These are phyloP conservation scores for Calocybe cyanea DNA, from an alignment of 768 basidiomycete species.

Conservation along the genomic window DNA sequence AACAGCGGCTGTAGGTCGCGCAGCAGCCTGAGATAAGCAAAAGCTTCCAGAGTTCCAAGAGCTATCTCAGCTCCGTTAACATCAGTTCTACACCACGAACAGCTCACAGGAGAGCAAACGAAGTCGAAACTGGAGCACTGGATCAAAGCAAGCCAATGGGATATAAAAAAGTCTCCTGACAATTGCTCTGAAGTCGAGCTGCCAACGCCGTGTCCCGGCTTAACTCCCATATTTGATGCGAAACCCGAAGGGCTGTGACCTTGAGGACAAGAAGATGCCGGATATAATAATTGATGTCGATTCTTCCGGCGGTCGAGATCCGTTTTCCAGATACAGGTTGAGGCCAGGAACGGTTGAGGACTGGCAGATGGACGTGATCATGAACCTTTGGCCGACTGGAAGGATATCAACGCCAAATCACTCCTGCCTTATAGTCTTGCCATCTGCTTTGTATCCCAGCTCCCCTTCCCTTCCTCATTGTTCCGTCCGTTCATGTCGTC, in stretches of 20 bases:
- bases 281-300: conserved; percentile 21
- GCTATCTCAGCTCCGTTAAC: too few species aligned
- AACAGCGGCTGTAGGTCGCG: conserved; percentile 6
- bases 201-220: conserved; percentile 1
- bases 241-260: conserved; percentile 1
- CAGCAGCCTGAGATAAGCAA: neutral
- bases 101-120: too few species aligned
- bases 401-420: conserved; percentile 19
- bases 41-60: too few species aligned
- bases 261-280: conserved; percentile 20
- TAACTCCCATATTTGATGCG: conserved; percentile 6
- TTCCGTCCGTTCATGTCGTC: conserved; percentile 14
- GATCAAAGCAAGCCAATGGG: too few species aligned
- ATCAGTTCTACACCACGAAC: too few species aligned
- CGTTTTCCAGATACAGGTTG: conserved; percentile 18
- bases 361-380: conserved; percentile 21
- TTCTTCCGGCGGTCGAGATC: conserved; percentile 21
- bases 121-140: too few species aligned
- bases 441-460: too few species aligned
- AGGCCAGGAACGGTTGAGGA: conserved; percentile 27
- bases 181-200: too few species aligned
- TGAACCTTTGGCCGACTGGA: conserved; percentile 19
- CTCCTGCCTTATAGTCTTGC: conserved; percentile 28
- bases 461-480: conserved; percentile 4
- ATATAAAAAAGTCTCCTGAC: too few species aligned